Percentiles rank a stretch among this genome's conserved stretches.
phyloP scores from a whole-genome alignment of 2,329 filamentous ascomycete genomes.

The Onygena corvina region DNA sequence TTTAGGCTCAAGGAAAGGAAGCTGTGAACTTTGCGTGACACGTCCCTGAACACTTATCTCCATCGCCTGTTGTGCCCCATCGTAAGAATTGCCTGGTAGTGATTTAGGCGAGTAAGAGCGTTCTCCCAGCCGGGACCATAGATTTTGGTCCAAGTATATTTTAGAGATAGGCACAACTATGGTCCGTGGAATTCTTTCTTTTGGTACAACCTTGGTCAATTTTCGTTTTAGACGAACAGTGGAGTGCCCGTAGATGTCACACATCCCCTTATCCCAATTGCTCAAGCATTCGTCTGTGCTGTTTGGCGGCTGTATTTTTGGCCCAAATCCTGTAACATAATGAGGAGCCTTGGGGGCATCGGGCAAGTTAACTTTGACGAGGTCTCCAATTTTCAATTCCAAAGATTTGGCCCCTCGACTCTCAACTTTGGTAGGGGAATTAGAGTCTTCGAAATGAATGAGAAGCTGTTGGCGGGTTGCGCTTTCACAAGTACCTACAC shows the following conservation, averaged over 20 bases:
- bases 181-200: constrained; percentile 19
- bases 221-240: constrained; percentile 34
- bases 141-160: constrained; percentile 37
- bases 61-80: constrained; percentile 27
- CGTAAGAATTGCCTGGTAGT: constrained; percentile 14
- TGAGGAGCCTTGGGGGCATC: constrained; percentile 34
- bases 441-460: constrained; percentile 36
- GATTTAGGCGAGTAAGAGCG: constrained; percentile 27
- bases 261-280: constrained; percentile 20
- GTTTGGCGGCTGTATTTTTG: constrained; percentile 22
- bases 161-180: constrained; percentile 34
- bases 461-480: constrained; percentile 33
- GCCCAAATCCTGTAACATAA: constrained; percentile 32
- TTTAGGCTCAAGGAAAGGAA: constrained; percentile 29
- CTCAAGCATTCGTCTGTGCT: constrained; percentile 15
- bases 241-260: constrained; percentile 34
- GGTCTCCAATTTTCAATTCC: constrained; percentile 35
- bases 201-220: constrained; percentile 32
- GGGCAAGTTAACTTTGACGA: constrained; percentile 36
- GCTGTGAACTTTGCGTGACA: constrained; percentile 30
- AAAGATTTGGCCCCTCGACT: constrained; percentile 33
- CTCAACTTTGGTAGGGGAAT: constrained; percentile 30
- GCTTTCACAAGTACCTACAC: constrained; percentile 35
- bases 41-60: constrained; percentile 16
- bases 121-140: constrained; percentile 37